These are phyloP conservation scores for Pythium aphanidermatum DNA, from an alignment of 352 stramenopile genomes.

Conservation along the genomic window DNA sequence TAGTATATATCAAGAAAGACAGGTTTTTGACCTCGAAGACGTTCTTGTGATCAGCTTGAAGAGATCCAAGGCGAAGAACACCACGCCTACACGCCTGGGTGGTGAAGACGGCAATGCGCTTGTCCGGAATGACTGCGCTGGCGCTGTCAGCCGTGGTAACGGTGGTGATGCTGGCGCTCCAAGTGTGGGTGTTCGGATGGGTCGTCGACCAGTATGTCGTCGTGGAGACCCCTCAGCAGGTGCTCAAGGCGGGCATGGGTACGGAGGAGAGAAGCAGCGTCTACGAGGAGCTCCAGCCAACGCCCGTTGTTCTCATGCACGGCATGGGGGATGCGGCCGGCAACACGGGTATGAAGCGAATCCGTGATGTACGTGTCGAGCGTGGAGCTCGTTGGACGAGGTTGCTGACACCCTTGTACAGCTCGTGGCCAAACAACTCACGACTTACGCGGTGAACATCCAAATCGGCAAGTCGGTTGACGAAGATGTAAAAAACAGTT, in stretches of 20 bases:
- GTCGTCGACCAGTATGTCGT: slow-evolving; percentile 15
- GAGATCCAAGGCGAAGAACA: slow-evolving; percentile 4
- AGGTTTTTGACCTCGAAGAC: slow-evolving; percentile 1
- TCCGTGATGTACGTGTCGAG: slow-evolving; percentile 51
- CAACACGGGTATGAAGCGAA: slow-evolving; percentile 85
- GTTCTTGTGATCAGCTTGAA: slow-evolving; percentile 12
- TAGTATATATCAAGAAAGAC: slow-evolving; percentile 3
- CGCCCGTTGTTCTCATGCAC: slow-evolving; percentile 86
- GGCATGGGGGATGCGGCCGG: slow-evolving; percentile 93
- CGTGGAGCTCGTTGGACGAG: not conserved
- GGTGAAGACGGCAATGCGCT: slow-evolving; percentile 7
- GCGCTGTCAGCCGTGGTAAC: slow-evolving; percentile 29
- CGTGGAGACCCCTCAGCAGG: slow-evolving; percentile 7
- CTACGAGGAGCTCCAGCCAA: slow-evolving; percentile 25
- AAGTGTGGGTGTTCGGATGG: slow-evolving; percentile 39
- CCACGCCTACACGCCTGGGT: not conserved
- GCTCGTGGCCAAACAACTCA: slow-evolving; percentile 67
- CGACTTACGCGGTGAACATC: slow-evolving; percentile 83
- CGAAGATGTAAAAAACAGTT: slow-evolving; percentile 91
- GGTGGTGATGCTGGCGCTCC: slow-evolving; percentile 35
- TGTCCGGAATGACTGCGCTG: slow-evolving; percentile 26
- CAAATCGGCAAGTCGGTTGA: slow-evolving; percentile 77
- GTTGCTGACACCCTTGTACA: slow-evolving; percentile 14
- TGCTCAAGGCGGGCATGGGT: not conserved
- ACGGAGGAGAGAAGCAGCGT: slow-evolving; percentile 18